Evolutionary conservation across 2,329 filamentous ascomycete genomes (phyloP).

Genomic region (Nothopassalora personata): DNA sequence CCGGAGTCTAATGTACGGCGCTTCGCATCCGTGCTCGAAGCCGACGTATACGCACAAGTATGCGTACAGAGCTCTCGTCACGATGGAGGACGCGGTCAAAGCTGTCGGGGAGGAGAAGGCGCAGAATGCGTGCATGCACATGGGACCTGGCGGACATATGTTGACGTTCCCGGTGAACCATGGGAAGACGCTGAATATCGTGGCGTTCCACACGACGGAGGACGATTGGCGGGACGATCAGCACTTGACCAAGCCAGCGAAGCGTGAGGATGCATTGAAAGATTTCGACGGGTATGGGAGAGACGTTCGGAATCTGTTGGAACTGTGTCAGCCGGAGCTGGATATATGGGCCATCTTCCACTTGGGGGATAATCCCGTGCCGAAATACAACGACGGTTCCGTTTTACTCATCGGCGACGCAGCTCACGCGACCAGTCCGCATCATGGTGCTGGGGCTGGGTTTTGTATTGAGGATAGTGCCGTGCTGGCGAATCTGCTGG

Average conservation of each 20-base stretch:
- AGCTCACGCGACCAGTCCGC: conserved; percentile 40
- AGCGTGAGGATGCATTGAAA: conserved; percentile 20
- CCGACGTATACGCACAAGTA: conserved; percentile 54
- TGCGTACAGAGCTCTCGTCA: conserved; percentile 57
- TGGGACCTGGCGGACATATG: conserved; percentile 45
- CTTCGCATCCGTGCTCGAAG: conserved; percentile 39
- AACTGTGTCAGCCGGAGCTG: conserved; percentile 22
- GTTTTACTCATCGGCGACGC: conserved; percentile 38
- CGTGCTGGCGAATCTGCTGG: conserved; percentile 26
- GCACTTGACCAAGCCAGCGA: conserved; percentile 20
- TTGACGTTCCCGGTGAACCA: conserved; percentile 51
- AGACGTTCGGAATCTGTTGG: conserved; percentile 22
- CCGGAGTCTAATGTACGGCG: conserved; percentile 38
- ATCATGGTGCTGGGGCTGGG: conserved; percentile 36
- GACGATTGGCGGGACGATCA: conserved; percentile 23
- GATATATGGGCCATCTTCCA: conserved; percentile 40
- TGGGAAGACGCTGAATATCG: conserved; percentile 26
- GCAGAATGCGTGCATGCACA: conserved; percentile 27
- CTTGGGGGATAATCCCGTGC: conserved; percentile 32
- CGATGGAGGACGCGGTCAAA: conserved; percentile 42
- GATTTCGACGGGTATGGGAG: conserved; percentile 25
- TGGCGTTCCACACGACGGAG: conserved; percentile 23
- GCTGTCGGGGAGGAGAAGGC: conserved; percentile 27
- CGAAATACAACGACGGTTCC: conserved; percentile 33
- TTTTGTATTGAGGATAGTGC: conserved; percentile 30